Conservation (phyloP, 805 yeast species). For the Candida bentonensis region DNA sequence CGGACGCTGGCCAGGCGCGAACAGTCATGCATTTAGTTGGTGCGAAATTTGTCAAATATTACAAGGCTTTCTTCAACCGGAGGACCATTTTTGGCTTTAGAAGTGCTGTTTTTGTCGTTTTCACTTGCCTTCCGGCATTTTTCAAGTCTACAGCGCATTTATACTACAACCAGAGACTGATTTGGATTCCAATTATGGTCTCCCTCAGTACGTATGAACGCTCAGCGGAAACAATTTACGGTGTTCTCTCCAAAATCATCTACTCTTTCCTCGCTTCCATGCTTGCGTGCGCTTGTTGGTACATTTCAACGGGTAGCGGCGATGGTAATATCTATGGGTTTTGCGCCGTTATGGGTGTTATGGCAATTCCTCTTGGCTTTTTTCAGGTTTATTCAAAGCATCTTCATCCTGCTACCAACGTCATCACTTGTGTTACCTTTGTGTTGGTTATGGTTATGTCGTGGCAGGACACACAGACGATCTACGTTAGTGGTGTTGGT, state of each 20-base stretch:
- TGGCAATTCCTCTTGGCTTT: slow-evolving; percentile 7
- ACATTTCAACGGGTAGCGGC: slow-evolving; percentile 15
- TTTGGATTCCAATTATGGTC: slow-evolving; percentile 16
- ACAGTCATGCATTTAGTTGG: background rate
- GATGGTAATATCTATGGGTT: slow-evolving; percentile 15
- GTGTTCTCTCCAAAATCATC: slow-evolving; percentile 9
- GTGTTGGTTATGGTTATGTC: slow-evolving; percentile 13
- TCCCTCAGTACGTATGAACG: slow-evolving; percentile 10
- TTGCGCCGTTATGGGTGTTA: slow-evolving; percentile 11
- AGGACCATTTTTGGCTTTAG: slow-evolving; percentile 7
- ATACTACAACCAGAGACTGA: slow-evolving; percentile 10
- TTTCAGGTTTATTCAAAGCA: slow-evolving; percentile 13
- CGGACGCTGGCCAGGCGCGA: background rate
- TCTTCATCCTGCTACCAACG: slow-evolving; percentile 11
- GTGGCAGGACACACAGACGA: slow-evolving; percentile 10
- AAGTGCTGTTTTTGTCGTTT: slow-evolving; percentile 6
- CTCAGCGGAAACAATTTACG: slow-evolving; percentile 14
- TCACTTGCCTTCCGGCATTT: slow-evolving; percentile 12
- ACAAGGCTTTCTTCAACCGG: background rate
- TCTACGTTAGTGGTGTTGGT: slow-evolving; percentile 4
- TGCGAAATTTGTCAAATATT: background rate
- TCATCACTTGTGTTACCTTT: slow-evolving; percentile 11
- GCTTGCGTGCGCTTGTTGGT: slow-evolving; percentile 15
- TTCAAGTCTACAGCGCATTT: slow-evolving; percentile 11
- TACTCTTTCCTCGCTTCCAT: slow-evolving; percentile 14